Percentiles rank a stretch among this genome's conserved stretches.
phyloP scores from a whole-genome alignment of 371 early-diverging fungal species.

The Mortierella sp. region DNA sequence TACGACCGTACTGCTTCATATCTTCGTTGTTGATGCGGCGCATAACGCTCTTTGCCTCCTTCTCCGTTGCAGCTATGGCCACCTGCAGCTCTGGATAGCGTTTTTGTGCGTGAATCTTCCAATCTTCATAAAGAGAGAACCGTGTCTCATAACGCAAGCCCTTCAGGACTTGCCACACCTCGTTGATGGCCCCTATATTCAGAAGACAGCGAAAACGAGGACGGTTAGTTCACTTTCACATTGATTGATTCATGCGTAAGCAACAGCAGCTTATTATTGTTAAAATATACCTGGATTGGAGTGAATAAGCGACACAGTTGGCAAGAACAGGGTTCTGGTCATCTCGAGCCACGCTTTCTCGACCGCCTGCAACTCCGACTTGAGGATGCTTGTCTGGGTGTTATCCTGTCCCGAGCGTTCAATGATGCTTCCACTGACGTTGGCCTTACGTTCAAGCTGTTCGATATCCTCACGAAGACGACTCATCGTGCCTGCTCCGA shows the following conservation, averaged over 20 bases:
- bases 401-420: not conserved
- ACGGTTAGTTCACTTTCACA: too few relatives aligned
- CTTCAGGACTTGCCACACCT: conserved; percentile 82
- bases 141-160: conserved; percentile 73
- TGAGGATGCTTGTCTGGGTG: not conserved
- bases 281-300: conserved; percentile 83
- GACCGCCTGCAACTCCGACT: not conserved
- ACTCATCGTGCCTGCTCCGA: conserved; percentile 57
- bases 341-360: conserved; percentile 69
- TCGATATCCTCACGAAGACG: conserved; percentile 27
- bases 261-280: too few relatives aligned
- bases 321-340: conserved; percentile 76
- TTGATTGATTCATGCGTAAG: too few relatives aligned
- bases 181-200: conserved; percentile 65
- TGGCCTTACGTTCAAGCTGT: not conserved
- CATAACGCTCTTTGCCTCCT: conserved; percentile 74
- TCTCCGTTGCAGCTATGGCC: conserved; percentile 64
- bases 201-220: not conserved
- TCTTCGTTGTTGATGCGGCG: conserved; percentile 85
- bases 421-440: not conserved
- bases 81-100: conserved; percentile 59
- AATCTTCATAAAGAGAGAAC: conserved; percentile 83
- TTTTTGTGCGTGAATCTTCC: conserved; percentile 70
- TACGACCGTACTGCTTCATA: conserved; percentile 83
- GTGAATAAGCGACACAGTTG: conserved; percentile 75